Evolutionary conservation across 1,284 basidiomycete species (phyloP).

Genomic region (Porogramme epimiltina): DNA sequence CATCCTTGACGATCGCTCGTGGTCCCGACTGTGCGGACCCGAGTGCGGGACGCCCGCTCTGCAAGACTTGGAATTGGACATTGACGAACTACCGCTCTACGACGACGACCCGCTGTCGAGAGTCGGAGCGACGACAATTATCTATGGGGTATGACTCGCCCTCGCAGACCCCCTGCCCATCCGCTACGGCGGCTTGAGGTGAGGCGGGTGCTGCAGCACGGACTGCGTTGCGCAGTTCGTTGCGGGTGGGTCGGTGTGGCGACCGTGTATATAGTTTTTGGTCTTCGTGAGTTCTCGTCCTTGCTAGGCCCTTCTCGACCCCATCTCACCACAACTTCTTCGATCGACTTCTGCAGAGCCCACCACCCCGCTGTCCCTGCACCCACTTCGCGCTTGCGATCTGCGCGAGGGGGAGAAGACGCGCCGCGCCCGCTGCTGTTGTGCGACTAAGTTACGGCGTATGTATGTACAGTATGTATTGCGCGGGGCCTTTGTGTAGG

Average conservation of each 20-base stretch:
- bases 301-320: neutral
- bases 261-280: conserved; percentile 21
- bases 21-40: conserved; percentile 4
- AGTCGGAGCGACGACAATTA: neutral
- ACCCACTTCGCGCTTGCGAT: conserved; percentile 1
- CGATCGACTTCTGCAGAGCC: neutral
- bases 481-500: neutral
- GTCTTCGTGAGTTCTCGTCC: conserved; percentile 7
- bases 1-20: conserved; percentile 5
- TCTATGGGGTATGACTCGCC: conserved; percentile 8
- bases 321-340: neutral
- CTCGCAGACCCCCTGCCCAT: neutral
- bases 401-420: neutral
- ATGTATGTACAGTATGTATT: conserved; percentile 19
- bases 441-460: conserved; percentile 23
- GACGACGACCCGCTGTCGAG: too few species aligned
- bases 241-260: conserved; percentile 17
- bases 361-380: conserved; percentile 6
- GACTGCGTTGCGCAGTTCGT: neutral
- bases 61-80: neutral
- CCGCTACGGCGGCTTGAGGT: neutral
- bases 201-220: neutral
- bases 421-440: conserved; percentile 9
- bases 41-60: conserved; percentile 9
- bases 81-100: conserved; percentile 1